Base-by-base conservation (phyloP, 495 filamentous ascomycete genomes). In the Penicillium verhagenii region DNA sequence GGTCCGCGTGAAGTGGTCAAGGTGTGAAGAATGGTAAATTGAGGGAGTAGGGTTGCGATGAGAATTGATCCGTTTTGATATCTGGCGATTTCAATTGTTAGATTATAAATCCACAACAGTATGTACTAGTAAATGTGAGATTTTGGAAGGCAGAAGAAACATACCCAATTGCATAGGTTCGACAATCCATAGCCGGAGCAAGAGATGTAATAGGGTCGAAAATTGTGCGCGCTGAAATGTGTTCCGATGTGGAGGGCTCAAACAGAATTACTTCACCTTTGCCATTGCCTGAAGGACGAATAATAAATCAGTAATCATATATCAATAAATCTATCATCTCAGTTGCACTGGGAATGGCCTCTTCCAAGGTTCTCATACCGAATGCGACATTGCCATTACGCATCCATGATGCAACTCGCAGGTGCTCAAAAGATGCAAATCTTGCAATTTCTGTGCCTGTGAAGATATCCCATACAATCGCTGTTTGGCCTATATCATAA, bases 341-440 rank as follows among this genome's bases (percentile, higher is more conserved):
- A 38, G 19, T 18, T 52, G 4, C 8, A 3, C 6, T 19, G 21
- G 31, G 8, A 9, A 20, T 13, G 31, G 4, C 24, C 19, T 20
- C n/a, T n/a, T n/a, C n/a, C n/a, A n/a, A n/a, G n/a, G n/a, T 19
- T 63, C 11, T 10, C 80, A 67, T 78, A 96, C 93, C 94, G 76
- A 97, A 97, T 47, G 90, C 93, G 53, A 98, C 85, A 79, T 97
- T 96, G 35, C 95, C 94, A 76, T 97, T 96, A 44, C 87, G 83
- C 94, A 98, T 96, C 92, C 93, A 98, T 16, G 89, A 79, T 43
- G 94, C 94, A 44, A 89, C 86, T 35, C 82, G 83, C 51, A 98
- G 81, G 55, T 86, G 81, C 66, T 96, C 92, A 64, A 96, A 97
- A 0, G 91, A 91, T 48, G 86, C 86, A 70, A 97, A 97, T 44